phyloP scores from a whole-genome alignment of 192 early-diverging fungal genomes.

The Podila minutissima region DNA sequence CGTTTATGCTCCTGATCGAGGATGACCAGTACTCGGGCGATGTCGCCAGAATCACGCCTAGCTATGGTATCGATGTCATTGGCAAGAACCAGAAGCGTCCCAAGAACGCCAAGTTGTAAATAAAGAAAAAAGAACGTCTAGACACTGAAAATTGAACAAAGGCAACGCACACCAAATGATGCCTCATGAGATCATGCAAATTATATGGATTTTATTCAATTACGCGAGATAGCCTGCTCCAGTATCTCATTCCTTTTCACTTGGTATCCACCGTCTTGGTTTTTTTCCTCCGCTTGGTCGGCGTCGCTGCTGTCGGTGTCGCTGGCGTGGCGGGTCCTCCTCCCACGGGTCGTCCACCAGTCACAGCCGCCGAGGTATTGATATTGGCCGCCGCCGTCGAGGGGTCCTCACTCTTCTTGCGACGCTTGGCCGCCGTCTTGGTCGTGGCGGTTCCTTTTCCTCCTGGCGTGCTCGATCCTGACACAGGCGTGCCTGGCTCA shows the following conservation, averaged over 20 bases:
- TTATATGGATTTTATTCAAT: too few relatives aligned
- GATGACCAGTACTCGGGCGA: slow-evolving; percentile 65
- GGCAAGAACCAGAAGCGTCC: not conserved
- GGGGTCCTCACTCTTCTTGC: slow-evolving; percentile 47
- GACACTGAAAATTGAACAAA: too few relatives aligned
- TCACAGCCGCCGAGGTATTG: slow-evolving; percentile 20
- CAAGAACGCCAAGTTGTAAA: slow-evolving; percentile 3
- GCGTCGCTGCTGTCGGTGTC: slow-evolving; percentile 24
- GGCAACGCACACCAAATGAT: too few relatives aligned
- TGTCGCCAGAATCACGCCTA: slow-evolving; percentile 17
- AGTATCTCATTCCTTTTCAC: not conserved
- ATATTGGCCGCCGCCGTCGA: slow-evolving; percentile 29
- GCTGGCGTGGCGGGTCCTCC: slow-evolving; percentile 22
- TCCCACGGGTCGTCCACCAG: slow-evolving; percentile 6
- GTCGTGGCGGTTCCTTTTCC: slow-evolving; percentile 8
- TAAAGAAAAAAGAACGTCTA: not conserved
- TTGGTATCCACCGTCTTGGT: slow-evolving; percentile 11
- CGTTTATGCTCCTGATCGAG: slow-evolving; percentile 68
- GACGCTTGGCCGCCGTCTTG: slow-evolving; percentile 30
- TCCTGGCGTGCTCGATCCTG: not conserved
- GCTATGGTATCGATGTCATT: slow-evolving; percentile 1
- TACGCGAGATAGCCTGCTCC: too few relatives aligned
- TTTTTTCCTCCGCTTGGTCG: slow-evolving; percentile 41
- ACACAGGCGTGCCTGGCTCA: not conserved
- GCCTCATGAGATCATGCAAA: too few relatives aligned